These are phyloP conservation scores for Kwoniella botswanensis DNA, from an alignment of 768 basidiomycete genomes.

Conservation along the genomic window DNA sequence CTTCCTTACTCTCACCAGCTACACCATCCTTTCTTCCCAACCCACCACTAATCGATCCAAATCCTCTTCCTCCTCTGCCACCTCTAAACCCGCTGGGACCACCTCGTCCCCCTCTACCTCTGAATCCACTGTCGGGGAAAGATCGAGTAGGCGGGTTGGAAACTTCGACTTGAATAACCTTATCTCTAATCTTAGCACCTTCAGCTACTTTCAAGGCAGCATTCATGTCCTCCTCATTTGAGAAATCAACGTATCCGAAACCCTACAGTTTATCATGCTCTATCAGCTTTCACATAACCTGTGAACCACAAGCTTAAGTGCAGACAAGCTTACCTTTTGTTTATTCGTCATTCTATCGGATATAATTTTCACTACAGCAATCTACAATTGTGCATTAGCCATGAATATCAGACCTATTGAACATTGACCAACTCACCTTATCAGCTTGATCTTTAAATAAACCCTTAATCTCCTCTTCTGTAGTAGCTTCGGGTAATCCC, in stretches of 20 bases:
- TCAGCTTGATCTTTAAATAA: slow-evolving; percentile 30
- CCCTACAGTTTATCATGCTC: slow-evolving; percentile 51
- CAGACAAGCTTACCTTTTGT: slow-evolving; percentile 33
- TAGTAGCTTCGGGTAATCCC: slow-evolving; percentile 35
- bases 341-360: slow-evolving; percentile 40
- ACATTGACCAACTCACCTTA: slow-evolving; percentile 34
- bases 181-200: slow-evolving; percentile 59
- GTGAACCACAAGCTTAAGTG: not conserved
- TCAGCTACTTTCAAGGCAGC: slow-evolving; percentile 74
- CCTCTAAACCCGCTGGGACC: slow-evolving; percentile 19
- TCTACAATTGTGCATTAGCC: slow-evolving; percentile 24
- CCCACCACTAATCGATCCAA: slow-evolving; percentile 22
- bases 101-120: slow-evolving; percentile 31
- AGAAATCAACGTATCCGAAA: slow-evolving; percentile 87
- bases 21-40: slow-evolving; percentile 3
- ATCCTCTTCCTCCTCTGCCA: slow-evolving; percentile 34
- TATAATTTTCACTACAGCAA: slow-evolving; percentile 48
- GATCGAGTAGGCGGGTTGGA: slow-evolving; percentile 49
- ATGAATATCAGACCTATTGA: slow-evolving; percentile 38
- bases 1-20: not conserved
- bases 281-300: not conserved
- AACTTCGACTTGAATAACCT: slow-evolving; percentile 38
- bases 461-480: slow-evolving; percentile 46
- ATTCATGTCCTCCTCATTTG: slow-evolving; percentile 83
- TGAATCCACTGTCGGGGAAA: slow-evolving; percentile 18